Percentiles rank a stretch among this genome's conserved stretches.
Conservation (phyloP, 768 basidiomycete species). For the Suillus americanus region DNA sequence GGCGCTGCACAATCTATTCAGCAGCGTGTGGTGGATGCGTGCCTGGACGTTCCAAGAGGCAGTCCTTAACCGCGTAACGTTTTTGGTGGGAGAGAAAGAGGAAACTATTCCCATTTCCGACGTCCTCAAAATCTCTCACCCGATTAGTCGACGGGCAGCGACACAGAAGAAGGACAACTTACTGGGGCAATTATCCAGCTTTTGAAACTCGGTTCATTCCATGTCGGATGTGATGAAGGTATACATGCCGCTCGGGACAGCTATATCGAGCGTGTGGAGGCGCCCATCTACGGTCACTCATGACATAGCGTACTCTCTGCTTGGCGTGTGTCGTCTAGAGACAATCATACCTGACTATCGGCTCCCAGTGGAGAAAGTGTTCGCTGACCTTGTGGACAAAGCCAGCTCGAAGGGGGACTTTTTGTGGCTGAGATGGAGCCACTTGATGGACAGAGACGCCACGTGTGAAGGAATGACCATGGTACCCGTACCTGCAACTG, state of each 20-base stretch:
- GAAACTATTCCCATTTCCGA: conserved; percentile 9
- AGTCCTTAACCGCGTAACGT: conserved; percentile 1
- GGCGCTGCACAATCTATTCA: conserved; percentile 1
- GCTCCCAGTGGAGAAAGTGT: conserved; percentile 1
- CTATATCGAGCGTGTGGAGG: conserved; percentile 9
- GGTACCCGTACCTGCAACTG: conserved; percentile 6
- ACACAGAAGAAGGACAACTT: conserved; percentile 3
- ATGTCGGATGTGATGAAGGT: conserved; percentile 1
- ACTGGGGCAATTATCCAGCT: conserved; percentile 2
- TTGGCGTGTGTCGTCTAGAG: conserved; percentile 9
- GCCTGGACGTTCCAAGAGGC: conserved; percentile 10
- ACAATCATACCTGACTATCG: conserved; percentile 4
- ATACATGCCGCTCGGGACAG: conserved; percentile 6
- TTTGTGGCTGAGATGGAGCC: conserved; percentile 8
- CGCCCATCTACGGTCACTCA: conserved; percentile 6
- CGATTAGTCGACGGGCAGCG: conserved; percentile 7
- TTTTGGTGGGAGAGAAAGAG: conserved; percentile 6
- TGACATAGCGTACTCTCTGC: conserved; percentile 8
- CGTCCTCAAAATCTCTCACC: conserved; percentile 4
- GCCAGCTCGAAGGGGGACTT: conserved; percentile 7
- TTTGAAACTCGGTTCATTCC: conserved; percentile 7
- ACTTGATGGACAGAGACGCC: conserved; percentile 5
- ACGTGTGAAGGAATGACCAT: conserved; percentile 5
- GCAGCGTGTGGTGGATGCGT: conserved; percentile 8
- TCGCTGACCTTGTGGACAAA: conserved; percentile 7